phyloP scores from a whole-genome alignment of 495 filamentous ascomycete species.

The Penicillium chermesinum region DNA sequence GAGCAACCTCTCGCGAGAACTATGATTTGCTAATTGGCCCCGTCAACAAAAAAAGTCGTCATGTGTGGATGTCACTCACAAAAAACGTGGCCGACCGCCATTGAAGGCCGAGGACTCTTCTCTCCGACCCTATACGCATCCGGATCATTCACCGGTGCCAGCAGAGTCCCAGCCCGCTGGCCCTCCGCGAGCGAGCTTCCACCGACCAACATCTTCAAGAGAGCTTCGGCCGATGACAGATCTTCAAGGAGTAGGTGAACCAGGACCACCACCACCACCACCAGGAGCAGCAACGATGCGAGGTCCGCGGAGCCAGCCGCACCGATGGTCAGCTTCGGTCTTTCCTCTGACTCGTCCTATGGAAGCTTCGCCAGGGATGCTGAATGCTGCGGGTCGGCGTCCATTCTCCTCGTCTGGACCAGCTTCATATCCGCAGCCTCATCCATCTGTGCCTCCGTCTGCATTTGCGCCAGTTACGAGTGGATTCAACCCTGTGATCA shows the following conservation, averaged over 20 bases:
- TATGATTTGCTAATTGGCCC: too few relatives aligned
- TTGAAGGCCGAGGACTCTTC: conserved; percentile 73
- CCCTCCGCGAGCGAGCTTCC: conserved; percentile 27
- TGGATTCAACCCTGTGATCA: conserved; percentile 30
- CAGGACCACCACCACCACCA: conserved; percentile 9
- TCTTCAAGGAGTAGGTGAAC: conserved; percentile 28
- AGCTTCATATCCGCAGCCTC: conserved; percentile 21
- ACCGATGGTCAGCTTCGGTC: conserved; percentile 34
- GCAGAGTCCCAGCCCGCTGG: conserved; percentile 25
- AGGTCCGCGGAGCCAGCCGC: conserved; percentile 23
- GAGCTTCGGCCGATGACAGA: conserved; percentile 45
- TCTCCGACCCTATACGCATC: conserved; percentile 31
- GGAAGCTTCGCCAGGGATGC: conserved; percentile 27
- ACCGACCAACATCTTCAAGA: conserved; percentile 39
- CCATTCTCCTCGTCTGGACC: conserved; percentile 40
- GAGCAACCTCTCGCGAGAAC: too few relatives aligned
- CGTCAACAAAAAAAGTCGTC: conserved; percentile 61
- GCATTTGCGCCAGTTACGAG: conserved; percentile 24
- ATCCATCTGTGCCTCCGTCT: conserved; percentile 17
- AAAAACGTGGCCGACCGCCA: conserved; percentile 88
- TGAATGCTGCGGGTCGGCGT: conserved; percentile 23
- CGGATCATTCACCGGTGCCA: conserved; percentile 23
- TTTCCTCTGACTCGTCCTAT: conserved; percentile 33
- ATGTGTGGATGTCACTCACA: conserved; percentile 94
- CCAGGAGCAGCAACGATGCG: conserved; percentile 20